A percentile compares a stretch with the other conserved stretches of the same genome.
These are phyloP conservation scores for Irpex sp. DNA, from an alignment of 1,284 basidiomycete genomes.

Conservation along the genomic window DNA sequence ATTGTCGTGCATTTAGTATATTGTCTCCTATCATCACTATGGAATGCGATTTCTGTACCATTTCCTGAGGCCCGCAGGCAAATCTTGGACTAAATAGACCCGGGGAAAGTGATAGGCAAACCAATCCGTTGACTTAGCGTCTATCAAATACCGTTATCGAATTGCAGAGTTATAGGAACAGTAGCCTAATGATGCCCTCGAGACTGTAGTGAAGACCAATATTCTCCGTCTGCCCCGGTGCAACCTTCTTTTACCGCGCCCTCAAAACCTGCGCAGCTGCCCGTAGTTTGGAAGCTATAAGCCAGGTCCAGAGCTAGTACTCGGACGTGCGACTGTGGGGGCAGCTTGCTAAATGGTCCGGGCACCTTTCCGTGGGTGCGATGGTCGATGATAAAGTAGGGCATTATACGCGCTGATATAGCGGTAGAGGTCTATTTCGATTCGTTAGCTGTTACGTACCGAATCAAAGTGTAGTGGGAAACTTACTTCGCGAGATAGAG, in stretches of 20 bases:
- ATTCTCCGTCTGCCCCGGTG: constrained; percentile 33
- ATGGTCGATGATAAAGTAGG: constrained; percentile 77
- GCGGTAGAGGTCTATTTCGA: constrained; percentile 35
- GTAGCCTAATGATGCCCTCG: too few relatives aligned
- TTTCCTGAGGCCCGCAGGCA: too few relatives aligned
- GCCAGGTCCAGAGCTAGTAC: constrained; percentile 49
- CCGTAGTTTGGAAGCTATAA: constrained; percentile 21
- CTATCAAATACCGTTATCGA: too few relatives aligned
- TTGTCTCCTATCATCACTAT: too few relatives aligned
- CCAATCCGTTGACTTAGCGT: too few relatives aligned
- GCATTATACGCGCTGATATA: constrained; percentile 58
- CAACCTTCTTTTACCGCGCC: constrained; percentile 36
- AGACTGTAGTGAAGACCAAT: constrained; percentile 33
- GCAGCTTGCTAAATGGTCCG: constrained; percentile 74
- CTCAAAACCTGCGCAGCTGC: constrained; percentile 24
- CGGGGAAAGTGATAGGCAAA: too few relatives aligned
- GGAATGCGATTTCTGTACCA: too few relatives aligned
- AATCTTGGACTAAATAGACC: too few relatives aligned
- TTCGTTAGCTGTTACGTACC: neutral
- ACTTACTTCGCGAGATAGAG: constrained; percentile 39
- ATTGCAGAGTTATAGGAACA: too few relatives aligned
- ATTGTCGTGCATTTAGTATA: neutral
- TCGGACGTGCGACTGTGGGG: constrained; percentile 30
- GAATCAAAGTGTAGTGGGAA: neutral
- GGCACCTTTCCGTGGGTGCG: constrained; percentile 60